These are phyloP conservation scores for Liquidambar formosana DNA, from an alignment of 164 flowering plant genomes.

Conservation along the genomic window DNA sequence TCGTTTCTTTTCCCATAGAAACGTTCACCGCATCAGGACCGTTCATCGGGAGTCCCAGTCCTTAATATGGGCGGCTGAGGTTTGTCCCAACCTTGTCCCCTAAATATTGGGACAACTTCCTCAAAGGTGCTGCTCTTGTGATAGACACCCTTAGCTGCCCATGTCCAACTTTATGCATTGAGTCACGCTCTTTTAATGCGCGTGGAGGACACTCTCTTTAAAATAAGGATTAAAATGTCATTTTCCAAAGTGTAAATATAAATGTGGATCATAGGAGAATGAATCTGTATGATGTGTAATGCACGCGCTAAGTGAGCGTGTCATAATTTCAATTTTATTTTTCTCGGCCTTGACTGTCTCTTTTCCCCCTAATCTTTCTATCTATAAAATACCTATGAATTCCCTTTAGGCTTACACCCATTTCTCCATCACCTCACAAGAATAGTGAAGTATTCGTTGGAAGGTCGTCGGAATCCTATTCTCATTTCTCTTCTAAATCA, in stretches of 20 bases:
- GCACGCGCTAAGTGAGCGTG: neutral
- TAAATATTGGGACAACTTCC: slow-evolving; percentile 1
- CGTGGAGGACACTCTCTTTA: neutral
- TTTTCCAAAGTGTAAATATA: no score
- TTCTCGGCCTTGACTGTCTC: no score
- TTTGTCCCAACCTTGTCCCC: slow-evolving; percentile 29
- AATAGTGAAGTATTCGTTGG: neutral
- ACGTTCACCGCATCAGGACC: neutral
- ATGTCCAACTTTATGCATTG: neutral
- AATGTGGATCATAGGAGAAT: no score
- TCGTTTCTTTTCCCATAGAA: neutral
- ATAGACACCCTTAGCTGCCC: slow-evolving; percentile 14
- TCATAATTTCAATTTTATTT: neutral
- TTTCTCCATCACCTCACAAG: neutral
- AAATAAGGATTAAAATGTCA: no score
- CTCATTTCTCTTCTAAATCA: neutral
- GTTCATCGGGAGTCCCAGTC: neutral
- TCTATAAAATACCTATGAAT: slow-evolving; percentile 1
- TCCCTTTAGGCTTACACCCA: neutral
- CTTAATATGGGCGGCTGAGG: slow-evolving; percentile 17
- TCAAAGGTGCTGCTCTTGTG: slow-evolving; percentile 14
- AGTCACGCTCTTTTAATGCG: neutral
- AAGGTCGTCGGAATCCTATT: neutral
- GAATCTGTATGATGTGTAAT: neutral
- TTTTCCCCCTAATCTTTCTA: no score